Evolutionary conservation across 2,329 filamentous ascomycete genomes (phyloP).

Genomic region (Arthrocladium fulminans): DNA sequence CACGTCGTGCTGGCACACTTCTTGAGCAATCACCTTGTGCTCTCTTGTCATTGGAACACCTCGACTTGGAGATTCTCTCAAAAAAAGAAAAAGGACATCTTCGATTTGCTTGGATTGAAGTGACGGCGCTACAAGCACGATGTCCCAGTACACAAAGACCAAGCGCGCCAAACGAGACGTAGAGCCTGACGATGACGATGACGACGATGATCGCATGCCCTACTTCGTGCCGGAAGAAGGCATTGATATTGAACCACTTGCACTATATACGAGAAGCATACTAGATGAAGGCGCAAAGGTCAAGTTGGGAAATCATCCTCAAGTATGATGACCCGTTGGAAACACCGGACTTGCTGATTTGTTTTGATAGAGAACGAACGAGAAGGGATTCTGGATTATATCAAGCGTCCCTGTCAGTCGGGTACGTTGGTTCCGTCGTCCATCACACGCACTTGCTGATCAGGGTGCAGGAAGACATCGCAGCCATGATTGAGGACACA

Average conservation of each 20-base stretch:
- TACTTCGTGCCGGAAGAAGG: constrained; percentile 10
- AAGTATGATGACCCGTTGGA: background rate
- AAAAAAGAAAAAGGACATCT: too few species aligned
- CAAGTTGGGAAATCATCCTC: constrained; percentile 7
- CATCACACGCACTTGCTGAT: background rate
- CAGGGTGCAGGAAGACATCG: constrained; percentile 5
- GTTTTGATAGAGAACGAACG: background rate
- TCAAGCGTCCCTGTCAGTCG: constrained; percentile 4
- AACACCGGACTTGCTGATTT: background rate
- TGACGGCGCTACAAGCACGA: background rate
- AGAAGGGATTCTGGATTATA: constrained; percentile 9
- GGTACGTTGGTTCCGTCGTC: background rate
- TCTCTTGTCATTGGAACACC: background rate
- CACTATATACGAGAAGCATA: constrained; percentile 5
- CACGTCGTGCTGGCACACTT: constrained; percentile 1
- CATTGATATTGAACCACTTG: constrained; percentile 8
- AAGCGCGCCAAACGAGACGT: constrained; percentile 1
- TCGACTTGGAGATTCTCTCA: too few species aligned
- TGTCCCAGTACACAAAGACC: background rate
- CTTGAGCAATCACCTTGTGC: background rate
- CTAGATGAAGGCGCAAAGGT: constrained; percentile 5
- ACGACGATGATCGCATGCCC: constrained; percentile 6
- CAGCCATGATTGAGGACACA: constrained; percentile 8
- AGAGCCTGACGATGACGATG: constrained; percentile 5
- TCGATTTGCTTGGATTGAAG: background rate